Conservation (phyloP, 805 yeast species). For the Lipomyces spencermartinsiae region DNA sequence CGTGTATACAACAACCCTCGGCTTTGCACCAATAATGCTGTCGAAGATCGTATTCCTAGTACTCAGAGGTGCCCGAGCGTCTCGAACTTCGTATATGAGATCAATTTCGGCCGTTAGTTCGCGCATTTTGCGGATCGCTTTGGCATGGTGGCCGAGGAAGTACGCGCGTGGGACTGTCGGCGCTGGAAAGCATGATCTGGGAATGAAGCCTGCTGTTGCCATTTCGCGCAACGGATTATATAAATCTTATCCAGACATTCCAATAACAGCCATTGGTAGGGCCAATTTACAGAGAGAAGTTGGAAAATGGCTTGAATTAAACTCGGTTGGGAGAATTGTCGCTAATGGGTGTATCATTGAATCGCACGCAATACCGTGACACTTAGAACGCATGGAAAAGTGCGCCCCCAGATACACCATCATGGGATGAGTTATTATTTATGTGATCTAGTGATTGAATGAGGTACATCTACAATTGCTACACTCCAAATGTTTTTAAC, state of each 20-base stretch:
- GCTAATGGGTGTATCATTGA: too few relatives aligned
- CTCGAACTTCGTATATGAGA: conserved; percentile 82
- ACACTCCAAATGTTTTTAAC: too few relatives aligned
- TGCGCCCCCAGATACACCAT: too few relatives aligned
- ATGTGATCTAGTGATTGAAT: too few relatives aligned
- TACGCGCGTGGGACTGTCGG: conserved; percentile 62
- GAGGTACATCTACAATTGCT: too few relatives aligned
- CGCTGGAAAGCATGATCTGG: conserved; percentile 75
- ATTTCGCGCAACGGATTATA: neutral
- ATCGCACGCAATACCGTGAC: too few relatives aligned
- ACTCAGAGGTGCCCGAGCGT: conserved; percentile 85
- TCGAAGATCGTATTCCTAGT: conserved; percentile 84
- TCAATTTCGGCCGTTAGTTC: conserved; percentile 80
- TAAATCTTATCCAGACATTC: neutral
- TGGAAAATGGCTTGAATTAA: neutral
- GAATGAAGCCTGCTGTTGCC: conserved; percentile 54
- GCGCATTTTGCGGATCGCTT: conserved; percentile 71
- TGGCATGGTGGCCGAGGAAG: conserved; percentile 89
- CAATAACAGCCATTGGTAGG: neutral
- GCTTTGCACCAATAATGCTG: conserved; percentile 60
- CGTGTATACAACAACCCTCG: conserved; percentile 72
- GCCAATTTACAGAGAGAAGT: neutral
- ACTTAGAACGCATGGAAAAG: too few relatives aligned
- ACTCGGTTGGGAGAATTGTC: neutral
- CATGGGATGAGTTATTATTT: too few relatives aligned